These are phyloP conservation scores for Salix exigua DNA, from an alignment of 345 rosid species.

Conservation along the genomic window DNA sequence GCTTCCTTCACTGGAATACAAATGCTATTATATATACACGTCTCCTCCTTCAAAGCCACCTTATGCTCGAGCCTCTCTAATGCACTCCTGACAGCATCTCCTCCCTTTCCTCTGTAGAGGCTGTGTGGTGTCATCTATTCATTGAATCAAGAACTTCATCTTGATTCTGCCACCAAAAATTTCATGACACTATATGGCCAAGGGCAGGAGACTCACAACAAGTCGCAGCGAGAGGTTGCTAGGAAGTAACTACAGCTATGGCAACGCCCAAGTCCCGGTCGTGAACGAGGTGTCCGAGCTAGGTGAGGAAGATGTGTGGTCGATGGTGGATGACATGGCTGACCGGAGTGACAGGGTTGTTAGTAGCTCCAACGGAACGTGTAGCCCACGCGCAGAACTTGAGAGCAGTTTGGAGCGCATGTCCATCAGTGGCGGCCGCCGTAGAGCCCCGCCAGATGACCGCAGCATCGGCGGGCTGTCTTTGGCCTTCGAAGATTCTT, in stretches of 20 bases:
- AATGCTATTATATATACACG: constrained; percentile 29
- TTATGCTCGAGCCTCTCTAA: constrained; percentile 19
- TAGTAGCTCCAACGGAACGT: constrained; percentile 22
- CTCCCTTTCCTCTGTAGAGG: neutral
- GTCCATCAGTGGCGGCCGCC: neutral
- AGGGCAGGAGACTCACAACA: constrained; percentile 62
- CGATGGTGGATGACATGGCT: constrained; percentile 44
- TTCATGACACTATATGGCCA: constrained; percentile 43
- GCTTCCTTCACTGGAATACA: neutral
- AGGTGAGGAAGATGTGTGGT: constrained; percentile 84
- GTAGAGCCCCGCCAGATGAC: constrained; percentile 13
- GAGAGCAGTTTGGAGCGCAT: constrained; percentile 20
- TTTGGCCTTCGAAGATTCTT: constrained; percentile 52
- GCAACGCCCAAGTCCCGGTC: constrained; percentile 19
- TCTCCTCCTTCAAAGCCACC: constrained; percentile 8
- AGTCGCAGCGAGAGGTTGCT: constrained; percentile 74
- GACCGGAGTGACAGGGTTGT: constrained; percentile 18
- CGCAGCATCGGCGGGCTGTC: constrained; percentile 64
- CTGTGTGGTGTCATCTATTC: neutral
- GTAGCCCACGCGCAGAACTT: constrained; percentile 37
- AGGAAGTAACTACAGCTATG: constrained; percentile 39
- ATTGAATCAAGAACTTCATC: no score
- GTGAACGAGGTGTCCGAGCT: constrained; percentile 43
- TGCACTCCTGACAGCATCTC: constrained; percentile 19
- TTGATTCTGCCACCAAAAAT: neutral